Evolutionary conservation across 129 eudicot genomes (phyloP), one percentile per base, ranked within the genome.

Genomic region (Erigeron canadensis): DNA sequence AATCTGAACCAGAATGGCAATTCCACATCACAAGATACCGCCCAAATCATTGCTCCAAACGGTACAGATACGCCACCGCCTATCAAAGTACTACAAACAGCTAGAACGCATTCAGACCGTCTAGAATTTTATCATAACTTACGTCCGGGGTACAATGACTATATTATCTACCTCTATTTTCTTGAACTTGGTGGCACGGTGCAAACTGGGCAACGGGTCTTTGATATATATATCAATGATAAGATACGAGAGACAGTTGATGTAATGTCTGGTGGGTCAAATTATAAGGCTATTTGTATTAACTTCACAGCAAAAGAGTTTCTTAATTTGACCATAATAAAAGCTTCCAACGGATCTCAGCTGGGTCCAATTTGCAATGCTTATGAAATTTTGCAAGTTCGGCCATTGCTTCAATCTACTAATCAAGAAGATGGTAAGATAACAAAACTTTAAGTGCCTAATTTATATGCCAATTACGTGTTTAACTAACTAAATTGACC

Each of bases 301-400:
- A 69, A 82, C 81, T 82, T 87, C 77, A 79, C 75, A 34, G 79
- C 89, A 63, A 72, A 73, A 19, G 63, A 75, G 21, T 55, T 78
- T 75, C 78, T 87, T 34, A 82, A 87, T 69, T 65, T 87, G 76
- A 84, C 86, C 65, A 48, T 87, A 75, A 64, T 51, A 40, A 87
- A 80, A 79, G 71, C 84, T 28, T 67, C 81, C 72, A 84, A 84
- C 37, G 76, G 60, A 53, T 87, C 89, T 63, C 89, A 77, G 75
- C 75, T 73, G 16, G 94, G 94, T 43, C 94, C 94, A 11, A 82
- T 82, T 77, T 79, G 86, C 65, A 87, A 80, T 71, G 94, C 86
- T 77, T 84, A 81, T 47, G 94, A 87, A 80, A 72, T 87, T 63
- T 75, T 84, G 40, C 85, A 84, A 83, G 82, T 77, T 69, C 77